phyloP scores from a whole-genome alignment of 805 yeast species.

The Wickerhamiella dianesei region DNA sequence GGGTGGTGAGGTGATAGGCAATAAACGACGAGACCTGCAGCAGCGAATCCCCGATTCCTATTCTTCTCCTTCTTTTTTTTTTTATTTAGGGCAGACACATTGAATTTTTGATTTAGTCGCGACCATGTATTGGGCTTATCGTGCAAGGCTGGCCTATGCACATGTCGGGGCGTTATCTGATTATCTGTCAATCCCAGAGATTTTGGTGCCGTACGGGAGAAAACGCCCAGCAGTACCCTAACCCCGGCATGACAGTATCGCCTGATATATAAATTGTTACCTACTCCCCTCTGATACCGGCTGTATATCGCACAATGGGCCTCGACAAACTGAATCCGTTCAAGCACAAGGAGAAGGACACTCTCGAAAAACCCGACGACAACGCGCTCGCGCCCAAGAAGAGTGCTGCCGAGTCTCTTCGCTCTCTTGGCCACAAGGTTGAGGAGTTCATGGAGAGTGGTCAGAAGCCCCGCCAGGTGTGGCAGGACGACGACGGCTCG shows the following conservation, averaged over 20 bases:
- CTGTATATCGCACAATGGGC: too few species aligned
- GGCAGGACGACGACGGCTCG: conserved; percentile 3
- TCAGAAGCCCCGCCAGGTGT: conserved; percentile 7
- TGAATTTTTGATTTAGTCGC: too few species aligned
- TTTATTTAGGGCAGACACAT: too few species aligned
- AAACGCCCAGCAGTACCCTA: background rate
- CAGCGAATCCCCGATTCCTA: too few species aligned
- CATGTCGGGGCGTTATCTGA: background rate
- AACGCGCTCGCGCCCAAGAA: conserved; percentile 11
- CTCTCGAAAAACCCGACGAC: conserved; percentile 5
- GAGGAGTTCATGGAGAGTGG: conserved; percentile 10
- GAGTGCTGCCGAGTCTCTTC: conserved; percentile 10
- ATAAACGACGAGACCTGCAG: too few species aligned
- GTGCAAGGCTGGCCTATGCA: too few species aligned
- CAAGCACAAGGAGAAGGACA: conserved; percentile 7
- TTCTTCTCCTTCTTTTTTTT: too few species aligned
- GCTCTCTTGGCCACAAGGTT: conserved; percentile 11
- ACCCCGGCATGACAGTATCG: background rate
- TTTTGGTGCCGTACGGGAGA: conserved; percentile 1
- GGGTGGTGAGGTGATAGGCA: too few species aligned
- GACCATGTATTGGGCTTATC: too few species aligned
- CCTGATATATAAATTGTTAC: background rate
- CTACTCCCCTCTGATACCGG: too few species aligned
- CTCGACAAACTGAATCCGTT: conserved; percentile 16
- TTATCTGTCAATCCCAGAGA: background rate